Conservation (phyloP, 1,284 basidiomycete genomes). For the Malassezia caprae region DNA sequence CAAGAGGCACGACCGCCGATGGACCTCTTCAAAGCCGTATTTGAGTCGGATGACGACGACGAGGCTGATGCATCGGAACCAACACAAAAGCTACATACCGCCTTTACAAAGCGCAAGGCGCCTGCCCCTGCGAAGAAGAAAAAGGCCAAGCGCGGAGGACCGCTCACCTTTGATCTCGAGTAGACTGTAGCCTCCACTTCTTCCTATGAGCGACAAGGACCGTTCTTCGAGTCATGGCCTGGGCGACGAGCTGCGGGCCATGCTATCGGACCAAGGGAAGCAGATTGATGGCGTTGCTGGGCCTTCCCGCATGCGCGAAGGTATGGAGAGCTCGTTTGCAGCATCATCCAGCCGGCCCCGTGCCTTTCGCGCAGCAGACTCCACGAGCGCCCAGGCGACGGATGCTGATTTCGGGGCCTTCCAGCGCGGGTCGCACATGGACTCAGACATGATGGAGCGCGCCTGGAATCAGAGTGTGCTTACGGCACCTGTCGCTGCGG, state of each 20-base stretch:
- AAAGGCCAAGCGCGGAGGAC: neutral
- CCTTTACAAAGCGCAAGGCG: constrained; percentile 5
- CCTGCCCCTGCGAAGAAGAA: neutral
- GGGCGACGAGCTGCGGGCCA: constrained; percentile 6
- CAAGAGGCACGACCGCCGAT: constrained; percentile 2
- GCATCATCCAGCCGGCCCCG: neutral
- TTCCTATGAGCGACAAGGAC: constrained; percentile 5
- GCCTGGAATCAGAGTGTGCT: constrained; percentile 8
- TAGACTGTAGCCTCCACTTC: neutral
- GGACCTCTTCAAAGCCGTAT: constrained; percentile 16
- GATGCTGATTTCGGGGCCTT: constrained; percentile 5
- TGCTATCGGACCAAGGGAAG: constrained; percentile 8
- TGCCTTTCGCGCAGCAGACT: neutral
- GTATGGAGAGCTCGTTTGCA: neutral
- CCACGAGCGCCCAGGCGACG: neutral
- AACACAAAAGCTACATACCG: neutral
- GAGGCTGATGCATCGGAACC: neutral
- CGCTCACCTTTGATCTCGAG: constrained; percentile 15
- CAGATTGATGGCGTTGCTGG: neutral
- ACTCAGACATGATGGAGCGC: constrained; percentile 4
- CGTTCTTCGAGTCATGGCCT: neutral
- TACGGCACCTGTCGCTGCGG: neutral
- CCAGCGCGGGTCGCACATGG: neutral
- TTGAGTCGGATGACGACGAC: constrained; percentile 10
- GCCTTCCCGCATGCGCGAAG: neutral